Base-by-base conservation (phyloP, 345 rosid species). In the Pugionium dolabratum region DNA sequence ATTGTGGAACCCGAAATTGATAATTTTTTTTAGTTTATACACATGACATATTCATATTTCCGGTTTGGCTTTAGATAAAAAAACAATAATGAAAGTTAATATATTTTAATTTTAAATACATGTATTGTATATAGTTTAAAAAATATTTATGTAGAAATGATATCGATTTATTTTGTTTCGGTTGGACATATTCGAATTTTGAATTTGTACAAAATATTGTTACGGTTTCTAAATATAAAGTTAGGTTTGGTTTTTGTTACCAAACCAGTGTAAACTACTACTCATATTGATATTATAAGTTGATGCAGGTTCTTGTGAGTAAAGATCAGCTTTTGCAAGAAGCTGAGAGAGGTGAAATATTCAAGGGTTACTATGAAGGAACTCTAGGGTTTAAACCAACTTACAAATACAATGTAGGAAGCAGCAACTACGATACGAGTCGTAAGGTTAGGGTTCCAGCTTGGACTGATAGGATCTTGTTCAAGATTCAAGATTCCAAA, bases 261-360 rank as follows among this genome's bases (percentile, higher is more conserved):
- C 43, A 18, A 18, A 18, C 18, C 10, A n/a, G 5, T 45, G 34
- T 27, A 1, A 55, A 44, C 18, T 54, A 11, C 4, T 56, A 35
- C 0, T 10, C 18, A 18, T 18, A 18, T 10, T 58, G 35, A 59
- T 1, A n/a, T 41, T 33, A 32, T 70, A 9, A 18, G 35, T 54
- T 36, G 18, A 25, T 50, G 55, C 76, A 88, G 92, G 53, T 67
- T 41, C 92, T 86, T 9, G 83, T 79, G 44, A 53, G 83, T 62
- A 86, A 78, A 40, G 92, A 86, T 70, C 96, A 88, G 63, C 86
- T 88, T 36, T 60, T 84, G 32, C 89, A 73, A 69, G 91, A 88
- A 68, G 96, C 96, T 4, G 84, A 71, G 59, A 81, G 84, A 62
- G 90, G 90, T 33, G 77, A 77, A 68, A 79, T 88, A 45, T 84